Conservation (phyloP, 1,284 basidiomycete genomes). For the Apiotrichum montevideense region DNA sequence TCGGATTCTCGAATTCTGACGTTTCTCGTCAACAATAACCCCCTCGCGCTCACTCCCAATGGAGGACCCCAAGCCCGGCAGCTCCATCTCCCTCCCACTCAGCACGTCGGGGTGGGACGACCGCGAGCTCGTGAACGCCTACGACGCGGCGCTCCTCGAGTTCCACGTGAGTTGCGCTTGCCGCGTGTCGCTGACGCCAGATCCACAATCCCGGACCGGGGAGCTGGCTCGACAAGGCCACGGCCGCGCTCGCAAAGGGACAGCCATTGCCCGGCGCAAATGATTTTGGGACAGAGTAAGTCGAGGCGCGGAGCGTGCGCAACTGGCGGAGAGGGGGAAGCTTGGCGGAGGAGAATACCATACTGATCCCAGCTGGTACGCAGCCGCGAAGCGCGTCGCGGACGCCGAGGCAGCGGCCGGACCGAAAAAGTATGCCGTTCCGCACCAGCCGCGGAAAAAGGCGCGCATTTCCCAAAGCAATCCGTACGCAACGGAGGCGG, state of each 20-base stretch:
- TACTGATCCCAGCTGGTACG: slow-evolving; percentile 17
- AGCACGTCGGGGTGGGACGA: slow-evolving; percentile 40
- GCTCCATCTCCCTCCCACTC: slow-evolving; percentile 5
- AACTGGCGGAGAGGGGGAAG: no score
- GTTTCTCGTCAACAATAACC: neutral
- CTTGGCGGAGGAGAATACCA: neutral
- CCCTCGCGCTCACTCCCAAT: no score
- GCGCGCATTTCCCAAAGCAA: no score
- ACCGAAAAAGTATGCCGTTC: neutral
- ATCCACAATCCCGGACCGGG: slow-evolving; percentile 45
- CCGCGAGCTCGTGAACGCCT: slow-evolving; percentile 41
- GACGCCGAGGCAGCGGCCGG: neutral
- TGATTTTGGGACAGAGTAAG: slow-evolving; percentile 35
- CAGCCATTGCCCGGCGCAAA: slow-evolving; percentile 34
- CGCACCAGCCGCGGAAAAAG: no score
- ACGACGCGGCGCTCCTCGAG: slow-evolving; percentile 44
- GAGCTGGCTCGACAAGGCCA: slow-evolving; percentile 46
- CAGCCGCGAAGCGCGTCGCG: slow-evolving; percentile 8
- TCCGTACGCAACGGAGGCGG: neutral
- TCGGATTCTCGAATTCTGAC: no score
- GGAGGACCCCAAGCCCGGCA: neutral
- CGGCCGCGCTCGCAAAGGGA: slow-evolving; percentile 38
- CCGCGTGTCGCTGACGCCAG: slow-evolving; percentile 13
- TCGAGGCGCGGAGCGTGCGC: neutral
- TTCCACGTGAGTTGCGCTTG: slow-evolving; percentile 36